Evolutionary conservation across 768 basidiomycete species (phyloP).

Genomic region (Albatrellus ellisii): DNA sequence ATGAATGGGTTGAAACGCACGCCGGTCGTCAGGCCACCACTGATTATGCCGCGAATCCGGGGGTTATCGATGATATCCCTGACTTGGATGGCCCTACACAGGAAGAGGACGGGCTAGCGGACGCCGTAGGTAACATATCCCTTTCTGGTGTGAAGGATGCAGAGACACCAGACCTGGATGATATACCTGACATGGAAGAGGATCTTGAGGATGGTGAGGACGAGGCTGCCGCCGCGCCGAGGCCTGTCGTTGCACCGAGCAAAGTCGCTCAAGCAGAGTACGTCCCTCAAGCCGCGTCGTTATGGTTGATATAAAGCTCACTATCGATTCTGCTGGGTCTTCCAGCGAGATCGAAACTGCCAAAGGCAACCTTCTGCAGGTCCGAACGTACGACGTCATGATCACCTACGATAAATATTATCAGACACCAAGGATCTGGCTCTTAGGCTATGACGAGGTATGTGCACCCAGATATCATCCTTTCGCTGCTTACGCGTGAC

Average conservation of each 20-base stretch:
- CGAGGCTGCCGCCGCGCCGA: slow-evolving; percentile 54
- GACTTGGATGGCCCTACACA: slow-evolving; percentile 53
- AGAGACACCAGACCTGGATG: slow-evolving; percentile 87
- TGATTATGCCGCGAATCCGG: slow-evolving; percentile 44
- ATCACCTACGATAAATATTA: slow-evolving; percentile 99
- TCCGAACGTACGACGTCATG: slow-evolving; percentile 98
- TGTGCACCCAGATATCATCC: slow-evolving; percentile 8
- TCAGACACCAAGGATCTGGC: slow-evolving; percentile 96
- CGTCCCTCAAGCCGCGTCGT: slow-evolving; percentile 15
- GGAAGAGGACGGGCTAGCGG: slow-evolving; percentile 20
- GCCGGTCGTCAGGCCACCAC: slow-evolving; percentile 50
- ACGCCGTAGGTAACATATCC: slow-evolving; percentile 18
- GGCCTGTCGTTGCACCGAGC: slow-evolving; percentile 21
- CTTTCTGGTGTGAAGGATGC: slow-evolving; percentile 20
- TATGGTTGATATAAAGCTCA: neutral
- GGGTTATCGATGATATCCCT: slow-evolving; percentile 74
- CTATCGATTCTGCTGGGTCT: neutral
- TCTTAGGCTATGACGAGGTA: slow-evolving; percentile 96
- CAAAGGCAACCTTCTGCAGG: slow-evolving; percentile 81
- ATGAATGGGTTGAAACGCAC: slow-evolving; percentile 99
- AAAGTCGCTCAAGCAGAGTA: slow-evolving; percentile 37
- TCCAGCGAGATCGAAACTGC: slow-evolving; percentile 48
- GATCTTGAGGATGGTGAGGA: slow-evolving; percentile 81
- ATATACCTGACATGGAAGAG: slow-evolving; percentile 99
- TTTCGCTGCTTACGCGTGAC: neutral